Evolutionary conservation across 129 eudicot species (phyloP).

Genomic region (Artemisia annua): DNA sequence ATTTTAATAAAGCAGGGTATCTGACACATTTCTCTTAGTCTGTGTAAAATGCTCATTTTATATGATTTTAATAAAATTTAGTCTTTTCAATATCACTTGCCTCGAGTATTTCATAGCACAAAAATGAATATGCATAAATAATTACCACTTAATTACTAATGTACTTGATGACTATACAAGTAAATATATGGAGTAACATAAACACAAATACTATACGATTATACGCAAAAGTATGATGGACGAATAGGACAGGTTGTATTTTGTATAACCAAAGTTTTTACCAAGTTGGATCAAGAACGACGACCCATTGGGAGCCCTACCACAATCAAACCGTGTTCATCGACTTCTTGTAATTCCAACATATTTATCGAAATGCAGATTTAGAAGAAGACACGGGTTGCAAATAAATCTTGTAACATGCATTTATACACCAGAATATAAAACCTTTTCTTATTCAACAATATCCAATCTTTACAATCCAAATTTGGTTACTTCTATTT

Average conservation of each 20-base stretch:
- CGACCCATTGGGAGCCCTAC: no score
- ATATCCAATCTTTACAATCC: not conserved
- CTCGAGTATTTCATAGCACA: no score
- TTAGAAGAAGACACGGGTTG: constrained; percentile 14
- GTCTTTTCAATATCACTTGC: no score
- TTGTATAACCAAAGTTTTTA: no score
- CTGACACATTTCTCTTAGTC: not conserved
- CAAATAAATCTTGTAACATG: not conserved
- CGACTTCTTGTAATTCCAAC: no score
- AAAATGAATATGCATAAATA: not conserved
- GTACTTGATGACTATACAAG: no score
- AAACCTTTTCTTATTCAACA: not conserved
- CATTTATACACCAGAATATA: not conserved
- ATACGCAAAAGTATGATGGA: not conserved
- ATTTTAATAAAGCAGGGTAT: not conserved
- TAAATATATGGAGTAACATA: no score
- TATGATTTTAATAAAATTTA: not conserved
- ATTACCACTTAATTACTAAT: not conserved
- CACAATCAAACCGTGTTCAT: constrained; percentile 3
- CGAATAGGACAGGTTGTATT: not conserved
- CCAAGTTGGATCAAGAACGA: no score
- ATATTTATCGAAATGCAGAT: not conserved
- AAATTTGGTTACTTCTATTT: constrained; percentile 22
- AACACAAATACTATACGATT: no score
- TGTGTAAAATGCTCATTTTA: not conserved